phyloP scores from a whole-genome alignment of 1,284 basidiomycete species.

The Malassezia restricta region DNA sequence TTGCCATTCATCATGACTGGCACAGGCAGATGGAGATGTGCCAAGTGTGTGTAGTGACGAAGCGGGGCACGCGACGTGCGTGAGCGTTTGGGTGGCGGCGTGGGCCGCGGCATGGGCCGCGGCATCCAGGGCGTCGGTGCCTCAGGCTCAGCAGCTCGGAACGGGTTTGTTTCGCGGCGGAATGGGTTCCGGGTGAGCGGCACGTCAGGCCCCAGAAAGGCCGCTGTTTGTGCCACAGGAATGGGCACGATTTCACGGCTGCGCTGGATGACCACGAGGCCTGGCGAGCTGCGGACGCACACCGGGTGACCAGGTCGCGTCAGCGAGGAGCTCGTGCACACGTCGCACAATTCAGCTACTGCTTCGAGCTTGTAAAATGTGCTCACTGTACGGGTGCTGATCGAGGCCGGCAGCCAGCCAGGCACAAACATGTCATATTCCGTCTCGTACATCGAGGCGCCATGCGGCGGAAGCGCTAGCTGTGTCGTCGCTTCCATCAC shows the following conservation, averaged over 20 bases:
- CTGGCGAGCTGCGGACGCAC: conserved; percentile 21
- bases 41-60: conserved; percentile 41
- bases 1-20: conserved; percentile 25
- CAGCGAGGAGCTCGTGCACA: neutral
- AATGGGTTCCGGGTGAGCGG: conserved; percentile 8
- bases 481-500: conserved; percentile 16
- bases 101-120: neutral
- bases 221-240: conserved; percentile 36
- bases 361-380: conserved; percentile 42
- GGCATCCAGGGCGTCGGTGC: neutral
- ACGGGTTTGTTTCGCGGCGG: conserved; percentile 10
- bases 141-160: neutral
- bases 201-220: conserved; percentile 16
- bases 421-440: conserved; percentile 40
- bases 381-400: conserved; percentile 33
- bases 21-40: conserved; percentile 30
- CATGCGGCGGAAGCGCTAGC: conserved; percentile 6
- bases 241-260: conserved; percentile 43
- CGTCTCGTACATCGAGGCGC: conserved; percentile 24
- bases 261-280: conserved; percentile 25
- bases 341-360: conserved; percentile 19
- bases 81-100: neutral
- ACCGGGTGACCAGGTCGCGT: neutral
- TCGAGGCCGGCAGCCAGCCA: conserved; percentile 41
- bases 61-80: conserved; percentile 19